Conservation (phyloP, 306 rosid genomes). For the Acmispon strigosus region DNA sequence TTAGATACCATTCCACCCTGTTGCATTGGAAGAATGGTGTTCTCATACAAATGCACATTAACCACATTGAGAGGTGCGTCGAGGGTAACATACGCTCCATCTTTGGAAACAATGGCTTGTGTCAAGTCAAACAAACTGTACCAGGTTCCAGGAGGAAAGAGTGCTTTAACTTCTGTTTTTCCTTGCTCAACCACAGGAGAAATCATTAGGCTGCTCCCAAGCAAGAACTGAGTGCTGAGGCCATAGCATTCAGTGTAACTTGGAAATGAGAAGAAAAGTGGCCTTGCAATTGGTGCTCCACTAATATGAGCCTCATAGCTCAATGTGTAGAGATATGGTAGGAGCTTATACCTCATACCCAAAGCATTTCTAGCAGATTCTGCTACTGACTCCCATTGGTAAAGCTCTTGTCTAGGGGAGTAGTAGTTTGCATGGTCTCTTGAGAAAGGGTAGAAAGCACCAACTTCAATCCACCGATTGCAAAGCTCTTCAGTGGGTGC, state of each 20-base stretch:
- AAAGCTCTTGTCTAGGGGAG: slow-evolving; percentile 91
- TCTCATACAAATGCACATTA: slow-evolving; percentile 86
- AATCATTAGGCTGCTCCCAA: slow-evolving; percentile 64
- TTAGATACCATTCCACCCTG: slow-evolving; percentile 74
- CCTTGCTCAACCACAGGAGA: slow-evolving; percentile 81
- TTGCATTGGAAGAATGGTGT: slow-evolving; percentile 76
- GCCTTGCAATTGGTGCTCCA: slow-evolving; percentile 91
- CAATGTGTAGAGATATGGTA: slow-evolving; percentile 74
- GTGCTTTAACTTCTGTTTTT: slow-evolving; percentile 55
- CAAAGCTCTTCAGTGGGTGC: slow-evolving; percentile 89
- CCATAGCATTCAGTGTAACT: slow-evolving; percentile 48
- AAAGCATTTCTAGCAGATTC: slow-evolving; percentile 80
- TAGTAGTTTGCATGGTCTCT: slow-evolving; percentile 80
- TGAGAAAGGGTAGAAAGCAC: slow-evolving; percentile 94
- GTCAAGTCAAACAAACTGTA: slow-evolving; percentile 66
- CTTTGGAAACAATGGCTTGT: slow-evolving; percentile 36
- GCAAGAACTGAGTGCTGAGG: slow-evolving; percentile 72
- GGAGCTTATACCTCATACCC: slow-evolving; percentile 82
- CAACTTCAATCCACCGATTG: slow-evolving; percentile 92
- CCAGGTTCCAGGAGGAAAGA: slow-evolving; percentile 88
- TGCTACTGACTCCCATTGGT: slow-evolving; percentile 90
- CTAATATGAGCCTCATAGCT: slow-evolving; percentile 69
- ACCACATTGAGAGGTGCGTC: slow-evolving; percentile 76
- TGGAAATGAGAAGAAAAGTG: slow-evolving; percentile 88
- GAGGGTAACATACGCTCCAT: slow-evolving; percentile 56